Evolutionary conservation across 2,329 filamentous ascomycete genomes (phyloP), one percentile per base, ranked within the genome.

Genomic region (Claviceps sorghi): DNA sequence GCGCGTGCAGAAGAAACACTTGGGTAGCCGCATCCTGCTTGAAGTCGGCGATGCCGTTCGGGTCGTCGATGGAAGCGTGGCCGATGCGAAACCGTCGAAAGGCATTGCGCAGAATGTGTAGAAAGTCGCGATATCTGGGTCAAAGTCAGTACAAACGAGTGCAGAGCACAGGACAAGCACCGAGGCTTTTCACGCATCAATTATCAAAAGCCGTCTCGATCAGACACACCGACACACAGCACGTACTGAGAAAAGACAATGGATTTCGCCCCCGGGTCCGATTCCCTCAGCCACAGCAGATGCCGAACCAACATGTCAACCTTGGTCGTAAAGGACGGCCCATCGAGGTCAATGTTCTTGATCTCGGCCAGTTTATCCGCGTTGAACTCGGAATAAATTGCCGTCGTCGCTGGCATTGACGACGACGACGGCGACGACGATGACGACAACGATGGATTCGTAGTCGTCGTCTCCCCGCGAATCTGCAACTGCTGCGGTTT

Each of bases 1-100:
- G 86, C 6, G 90, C 90, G 63, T 96, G 89, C 15, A 98, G 76
- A 3, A 97, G 74, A 59, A 98, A 91, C 59, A 86, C 90, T 64
- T 96, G 88, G 6, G 84, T 67, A 2, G 70, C 66, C 1, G 87
- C 77, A 56, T 96, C 83, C 2, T 80, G 73, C 59, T 85, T 88
- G 73, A 97, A 98, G 7, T 70, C 78, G 36, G 81, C 73, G 56
- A 91, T 84, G 10, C 88, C 88, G 54, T 79, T 70, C 13, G 76
- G 71, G 15, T 78, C 77, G 53, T 85, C 80, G 52, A 96, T 84
- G 4, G 80, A 82, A 9, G 82, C 79, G 60, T 76, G 83, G 1
- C 83, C 82, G 56, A 98, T 91, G 48, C 80, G 78, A 66, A 88
- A 87, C 4, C 76, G 74, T 2, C 66, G 62, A 49, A 97, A 83